Evolutionary conservation across 495 filamentous ascomycete species (phyloP).

Genomic region (Choiromyces venosus): DNA sequence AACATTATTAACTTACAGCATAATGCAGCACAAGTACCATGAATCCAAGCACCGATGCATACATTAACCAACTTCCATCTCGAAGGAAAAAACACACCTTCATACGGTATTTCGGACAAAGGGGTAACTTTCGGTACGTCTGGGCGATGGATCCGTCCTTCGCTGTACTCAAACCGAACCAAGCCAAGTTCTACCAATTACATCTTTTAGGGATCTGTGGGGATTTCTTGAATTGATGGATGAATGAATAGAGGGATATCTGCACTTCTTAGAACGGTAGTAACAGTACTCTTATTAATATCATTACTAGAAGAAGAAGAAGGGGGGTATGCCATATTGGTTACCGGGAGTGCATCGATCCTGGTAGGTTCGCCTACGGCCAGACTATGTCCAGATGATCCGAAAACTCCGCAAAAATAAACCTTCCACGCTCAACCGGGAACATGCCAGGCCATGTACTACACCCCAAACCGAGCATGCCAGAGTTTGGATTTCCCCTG

Average conservation of each 20-base stretch:
- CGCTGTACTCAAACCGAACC: neutral
- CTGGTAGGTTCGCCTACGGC: too few species aligned
- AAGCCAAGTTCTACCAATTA: neutral
- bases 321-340: neutral
- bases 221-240: too few species aligned
- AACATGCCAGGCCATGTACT: neutral
- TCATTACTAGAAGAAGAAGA: neutral
- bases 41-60: too few species aligned
- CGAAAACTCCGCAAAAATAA: neutral
- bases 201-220: neutral
- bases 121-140: too few species aligned
- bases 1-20: too few species aligned
- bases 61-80: neutral
- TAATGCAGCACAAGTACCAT: too few species aligned
- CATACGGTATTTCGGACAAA: too few species aligned
- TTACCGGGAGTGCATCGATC: neutral
- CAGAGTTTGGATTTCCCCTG: neutral
- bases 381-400: neutral
- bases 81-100: neutral
- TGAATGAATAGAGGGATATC: neutral
- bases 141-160: neutral
- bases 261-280: neutral
- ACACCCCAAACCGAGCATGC: neutral
- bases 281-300: neutral
- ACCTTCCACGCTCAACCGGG: neutral